Base-by-base conservation (phyloP, 1,284 basidiomycete genomes). In the Ganoderma meredithae region DNA sequence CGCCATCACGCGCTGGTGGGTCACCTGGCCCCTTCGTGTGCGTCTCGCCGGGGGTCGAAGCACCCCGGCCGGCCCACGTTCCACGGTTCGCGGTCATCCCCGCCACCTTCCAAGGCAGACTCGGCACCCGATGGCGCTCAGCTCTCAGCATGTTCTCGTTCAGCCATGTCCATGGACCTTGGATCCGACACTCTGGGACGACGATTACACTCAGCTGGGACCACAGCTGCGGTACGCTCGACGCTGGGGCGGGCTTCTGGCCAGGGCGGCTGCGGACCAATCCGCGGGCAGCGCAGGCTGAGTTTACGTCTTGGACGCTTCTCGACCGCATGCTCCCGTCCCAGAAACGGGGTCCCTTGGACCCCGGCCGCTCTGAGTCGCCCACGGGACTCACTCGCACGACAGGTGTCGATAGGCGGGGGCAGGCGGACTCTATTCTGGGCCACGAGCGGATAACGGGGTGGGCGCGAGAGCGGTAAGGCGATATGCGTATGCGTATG, bases 301-400 rank as follows among this genome's bases (percentile, higher is more conserved):
- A 33, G 52, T 55, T 55, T 55, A 25, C 47, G 47, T 52, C 47
- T 52, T 52, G 47, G 49, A 55, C 63, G 40, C 47, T 43, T 64
- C 63, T 56, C 65, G 63, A 47, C 65, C 58, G 52, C 58, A 17
- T 55, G 52, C 52, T 33, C 52, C 52, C 52, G 31, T 19, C 58
- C 71, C 68, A 62, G 58, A 64, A 68, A 55, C 60, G 67, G 68
- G 71, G 68, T 55, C 63, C 66, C 52, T 44, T 44, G 60, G 60
- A n/a, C 39, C 43, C 52, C 55, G 59, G 66, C 68, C 66, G 63
- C 55, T 17, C 56, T 39, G 44, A 60, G 62, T 61, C 67, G 65
- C 39, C 61, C 22, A 52, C 22, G 47, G 47, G 47, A 27, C 47
- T 60, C 63, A 58, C 49, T 17, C 66, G 59, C 64, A 41, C 17